Conservation (phyloP, 2,329 filamentous ascomycete species). For the Neobulgaria alba region DNA sequence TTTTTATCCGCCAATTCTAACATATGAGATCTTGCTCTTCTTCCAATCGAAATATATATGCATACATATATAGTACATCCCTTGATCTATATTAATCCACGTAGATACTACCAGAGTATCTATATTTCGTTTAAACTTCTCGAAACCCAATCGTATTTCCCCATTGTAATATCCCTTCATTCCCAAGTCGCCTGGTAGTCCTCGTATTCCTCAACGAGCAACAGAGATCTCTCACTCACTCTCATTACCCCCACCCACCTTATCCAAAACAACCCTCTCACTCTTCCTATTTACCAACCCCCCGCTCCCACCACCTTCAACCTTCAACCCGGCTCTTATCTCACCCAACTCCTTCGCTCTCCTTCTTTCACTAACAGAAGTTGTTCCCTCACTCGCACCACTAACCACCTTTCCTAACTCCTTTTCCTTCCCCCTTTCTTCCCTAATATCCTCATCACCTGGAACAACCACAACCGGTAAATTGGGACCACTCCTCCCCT, state of each 20-base stretch:
- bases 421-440: neutral
- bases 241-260: neutral
- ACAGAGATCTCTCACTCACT: too few relatives aligned
- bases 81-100: too few relatives aligned
- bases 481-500: slow-evolving; percentile 17
- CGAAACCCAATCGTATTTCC: too few relatives aligned
- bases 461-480: slow-evolving; percentile 23
- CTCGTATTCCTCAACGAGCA: too few relatives aligned
- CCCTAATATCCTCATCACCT: slow-evolving; percentile 1
- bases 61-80: too few relatives aligned
- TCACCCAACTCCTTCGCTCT: neutral
- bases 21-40: too few relatives aligned
- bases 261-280: neutral
- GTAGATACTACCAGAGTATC: too few relatives aligned
- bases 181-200: too few relatives aligned
- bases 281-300: neutral
- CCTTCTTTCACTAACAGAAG: neutral
- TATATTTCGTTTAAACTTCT: too few relatives aligned
- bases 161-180: too few relatives aligned
- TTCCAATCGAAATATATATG: too few relatives aligned
- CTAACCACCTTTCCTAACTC: neutral
- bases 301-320: neutral
- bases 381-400: neutral
- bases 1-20: too few relatives aligned
- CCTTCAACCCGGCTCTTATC: neutral